Evolutionary conservation across 1,284 basidiomycete genomes (phyloP).

Genomic region (Ustilago lituana): DNA sequence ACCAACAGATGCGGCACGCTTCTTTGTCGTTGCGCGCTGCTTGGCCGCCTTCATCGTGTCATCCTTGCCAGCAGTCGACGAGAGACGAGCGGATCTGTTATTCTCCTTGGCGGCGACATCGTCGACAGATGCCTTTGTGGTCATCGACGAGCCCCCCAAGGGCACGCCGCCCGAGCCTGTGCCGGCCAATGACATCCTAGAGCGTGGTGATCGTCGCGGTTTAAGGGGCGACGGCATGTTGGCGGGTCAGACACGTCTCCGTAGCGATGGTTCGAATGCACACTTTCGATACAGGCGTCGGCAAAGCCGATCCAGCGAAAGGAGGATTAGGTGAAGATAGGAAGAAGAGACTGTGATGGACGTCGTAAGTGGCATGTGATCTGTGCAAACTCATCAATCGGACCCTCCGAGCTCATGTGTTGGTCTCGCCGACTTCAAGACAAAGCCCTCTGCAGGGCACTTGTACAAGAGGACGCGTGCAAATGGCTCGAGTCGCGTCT

Average conservation of each 20-base stretch:
- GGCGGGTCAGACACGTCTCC: constrained; percentile 1
- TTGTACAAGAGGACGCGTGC: constrained; percentile 3
- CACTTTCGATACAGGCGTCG: no score
- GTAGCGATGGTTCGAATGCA: neutral
- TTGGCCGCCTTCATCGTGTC: constrained; percentile 39
- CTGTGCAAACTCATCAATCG: no score
- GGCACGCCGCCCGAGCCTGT: constrained; percentile 39
- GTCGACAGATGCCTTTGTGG: constrained; percentile 19
- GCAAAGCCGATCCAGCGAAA: no score
- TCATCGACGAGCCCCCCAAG: constrained; percentile 47
- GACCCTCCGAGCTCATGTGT: constrained; percentile 10
- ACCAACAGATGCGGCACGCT: constrained; percentile 43
- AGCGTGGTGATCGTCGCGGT: constrained; percentile 43
- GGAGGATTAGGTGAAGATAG: neutral
- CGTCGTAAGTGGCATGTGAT: neutral
- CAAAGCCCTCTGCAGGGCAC: no score
- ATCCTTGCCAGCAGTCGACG: constrained; percentile 25
- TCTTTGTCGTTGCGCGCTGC: constrained; percentile 35
- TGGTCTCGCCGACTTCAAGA: constrained; percentile 20
- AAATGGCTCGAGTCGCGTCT: constrained; percentile 22
- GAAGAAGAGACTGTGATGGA: constrained; percentile 7
- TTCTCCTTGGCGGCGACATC: constrained; percentile 37
- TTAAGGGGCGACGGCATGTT: constrained; percentile 48
- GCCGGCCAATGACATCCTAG: constrained; percentile 42
- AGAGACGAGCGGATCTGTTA: constrained; percentile 25